Evolutionary conservation across 495 filamentous ascomycete species (phyloP).

Genomic region (Hypomontagnella submonticulosa): DNA sequence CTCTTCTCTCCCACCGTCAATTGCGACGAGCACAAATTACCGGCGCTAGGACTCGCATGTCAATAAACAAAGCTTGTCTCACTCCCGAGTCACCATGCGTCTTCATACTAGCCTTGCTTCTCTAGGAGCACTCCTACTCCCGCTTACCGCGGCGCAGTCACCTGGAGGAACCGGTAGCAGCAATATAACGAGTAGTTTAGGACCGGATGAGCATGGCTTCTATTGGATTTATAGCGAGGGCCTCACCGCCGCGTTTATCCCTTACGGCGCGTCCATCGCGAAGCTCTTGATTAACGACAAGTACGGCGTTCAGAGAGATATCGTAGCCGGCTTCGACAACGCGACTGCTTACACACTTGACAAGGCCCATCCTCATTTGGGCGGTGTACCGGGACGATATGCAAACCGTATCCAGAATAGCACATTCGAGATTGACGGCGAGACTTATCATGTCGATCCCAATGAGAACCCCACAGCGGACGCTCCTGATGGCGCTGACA

Average conservation of each 20-base stretch:
- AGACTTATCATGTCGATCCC: conserved; percentile 68
- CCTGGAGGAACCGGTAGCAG: conserved; percentile 26
- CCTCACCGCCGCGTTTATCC: conserved; percentile 78
- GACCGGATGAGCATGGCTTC: conserved; percentile 63
- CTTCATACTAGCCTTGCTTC: conserved; percentile 40
- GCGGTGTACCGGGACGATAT: conserved; percentile 81
- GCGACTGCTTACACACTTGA: conserved; percentile 75
- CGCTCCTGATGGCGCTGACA: conserved; percentile 67
- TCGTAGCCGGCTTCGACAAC: conserved; percentile 84
- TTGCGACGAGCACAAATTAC: conserved; percentile 35
- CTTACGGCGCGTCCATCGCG: conserved; percentile 81
- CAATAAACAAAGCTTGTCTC: conserved; percentile 34
- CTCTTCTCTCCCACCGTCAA: conserved; percentile 35
- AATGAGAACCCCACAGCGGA: conserved; percentile 73
- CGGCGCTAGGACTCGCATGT: conserved; percentile 16
- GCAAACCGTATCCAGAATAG: conserved; percentile 90
- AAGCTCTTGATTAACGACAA: conserved; percentile 80
- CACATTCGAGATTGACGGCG: conserved; percentile 76
- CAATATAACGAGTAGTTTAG: conserved; percentile 29
- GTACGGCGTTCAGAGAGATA: conserved; percentile 70
- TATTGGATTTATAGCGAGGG: conserved; percentile 79
- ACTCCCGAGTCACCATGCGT: conserved; percentile 45
- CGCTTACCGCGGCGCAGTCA: conserved; percentile 39
- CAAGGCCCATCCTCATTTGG: conserved; percentile 76
- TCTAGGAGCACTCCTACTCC: conserved; percentile 45